These are phyloP conservation scores for Castanea mollissima DNA, from an alignment of 306 rosid genomes.

Conservation along the genomic window DNA sequence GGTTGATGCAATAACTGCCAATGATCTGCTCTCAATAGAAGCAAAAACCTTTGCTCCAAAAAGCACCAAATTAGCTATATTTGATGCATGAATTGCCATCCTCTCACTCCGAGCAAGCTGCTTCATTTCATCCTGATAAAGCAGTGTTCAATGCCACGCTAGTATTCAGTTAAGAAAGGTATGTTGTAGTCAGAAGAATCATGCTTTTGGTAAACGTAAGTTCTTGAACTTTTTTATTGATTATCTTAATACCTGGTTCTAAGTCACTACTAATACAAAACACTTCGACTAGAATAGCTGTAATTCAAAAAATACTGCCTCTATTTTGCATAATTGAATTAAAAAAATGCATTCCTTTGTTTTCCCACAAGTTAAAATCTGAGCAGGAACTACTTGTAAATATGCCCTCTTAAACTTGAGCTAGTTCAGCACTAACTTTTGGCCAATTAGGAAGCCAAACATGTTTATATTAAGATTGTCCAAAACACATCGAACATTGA, in stretches of 20 bases:
- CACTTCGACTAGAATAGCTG: accelerated
- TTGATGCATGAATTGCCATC: constrained; percentile 56
- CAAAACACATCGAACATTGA: not conserved
- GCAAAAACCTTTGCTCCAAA: constrained; percentile 75
- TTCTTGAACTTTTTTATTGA: not conserved
- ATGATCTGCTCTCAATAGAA: constrained; percentile 61
- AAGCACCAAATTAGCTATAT: constrained; percentile 55
- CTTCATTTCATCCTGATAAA: constrained; percentile 65
- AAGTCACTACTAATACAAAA: not conserved
- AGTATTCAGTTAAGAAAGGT: not conserved
- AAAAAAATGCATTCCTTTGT: not conserved
- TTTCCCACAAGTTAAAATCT: not conserved
- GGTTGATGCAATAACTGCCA: constrained; percentile 85
- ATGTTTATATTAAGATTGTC: no score
- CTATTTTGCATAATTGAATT: not conserved
- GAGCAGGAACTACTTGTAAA: no score
- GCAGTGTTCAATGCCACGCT: not conserved
- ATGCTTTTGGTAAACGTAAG: not conserved
- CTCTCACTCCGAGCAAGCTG: constrained; percentile 67
- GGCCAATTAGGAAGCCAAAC: not conserved
- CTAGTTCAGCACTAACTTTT: not conserved
- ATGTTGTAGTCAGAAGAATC: not conserved
- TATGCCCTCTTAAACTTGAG: not conserved
- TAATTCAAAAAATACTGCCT: not conserved
- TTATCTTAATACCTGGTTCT: not conserved